Evolutionary conservation across 176 grass and related monocot genomes (phyloP).

Genomic region (Carex cristatella): DNA sequence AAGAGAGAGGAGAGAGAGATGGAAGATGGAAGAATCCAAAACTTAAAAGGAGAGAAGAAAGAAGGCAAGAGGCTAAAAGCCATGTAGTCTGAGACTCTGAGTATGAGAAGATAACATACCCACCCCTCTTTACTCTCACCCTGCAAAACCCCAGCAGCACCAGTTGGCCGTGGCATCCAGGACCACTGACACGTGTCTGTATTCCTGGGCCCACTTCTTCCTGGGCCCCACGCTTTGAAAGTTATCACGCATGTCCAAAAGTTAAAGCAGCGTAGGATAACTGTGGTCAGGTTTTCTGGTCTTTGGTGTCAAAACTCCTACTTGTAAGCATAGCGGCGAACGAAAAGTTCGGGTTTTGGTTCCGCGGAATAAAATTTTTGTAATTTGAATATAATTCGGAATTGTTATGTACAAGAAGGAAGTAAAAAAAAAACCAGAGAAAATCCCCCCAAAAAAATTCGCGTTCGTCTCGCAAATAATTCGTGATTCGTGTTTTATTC

Average conservation of each 20-base stretch:
- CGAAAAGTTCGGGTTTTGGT: too few relatives aligned
- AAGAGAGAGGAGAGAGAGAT: slow-evolving; percentile 6
- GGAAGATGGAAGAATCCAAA: slow-evolving; percentile 22
- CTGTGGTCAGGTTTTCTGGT: background rate
- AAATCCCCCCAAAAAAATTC: too few relatives aligned
- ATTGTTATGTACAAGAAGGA: too few relatives aligned
- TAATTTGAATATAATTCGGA: too few relatives aligned
- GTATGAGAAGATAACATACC: slow-evolving; percentile 7
- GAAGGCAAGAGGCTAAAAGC: slow-evolving; percentile 1
- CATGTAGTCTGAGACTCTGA: background rate
- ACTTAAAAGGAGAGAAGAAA: slow-evolving; percentile 6
- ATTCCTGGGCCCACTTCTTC: background rate
- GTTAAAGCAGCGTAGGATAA: background rate
- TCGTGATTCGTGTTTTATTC: too few relatives aligned
- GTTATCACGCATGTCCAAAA: slow-evolving; percentile 17
- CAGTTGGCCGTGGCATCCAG: slow-evolving; percentile 19
- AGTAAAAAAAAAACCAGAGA: too few relatives aligned
- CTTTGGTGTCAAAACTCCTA: background rate
- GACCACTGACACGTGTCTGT: slow-evolving; percentile 34
- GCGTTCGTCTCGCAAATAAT: too few relatives aligned
- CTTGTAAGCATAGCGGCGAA: too few relatives aligned
- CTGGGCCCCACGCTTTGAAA: slow-evolving; percentile 3
- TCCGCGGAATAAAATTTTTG: too few relatives aligned
- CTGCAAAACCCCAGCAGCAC: slow-evolving; percentile 1
- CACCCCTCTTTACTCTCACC: background rate